Evolutionary conservation across 2,329 filamentous ascomycete genomes (phyloP).

Genomic region (Colletotrichum caudatum): DNA sequence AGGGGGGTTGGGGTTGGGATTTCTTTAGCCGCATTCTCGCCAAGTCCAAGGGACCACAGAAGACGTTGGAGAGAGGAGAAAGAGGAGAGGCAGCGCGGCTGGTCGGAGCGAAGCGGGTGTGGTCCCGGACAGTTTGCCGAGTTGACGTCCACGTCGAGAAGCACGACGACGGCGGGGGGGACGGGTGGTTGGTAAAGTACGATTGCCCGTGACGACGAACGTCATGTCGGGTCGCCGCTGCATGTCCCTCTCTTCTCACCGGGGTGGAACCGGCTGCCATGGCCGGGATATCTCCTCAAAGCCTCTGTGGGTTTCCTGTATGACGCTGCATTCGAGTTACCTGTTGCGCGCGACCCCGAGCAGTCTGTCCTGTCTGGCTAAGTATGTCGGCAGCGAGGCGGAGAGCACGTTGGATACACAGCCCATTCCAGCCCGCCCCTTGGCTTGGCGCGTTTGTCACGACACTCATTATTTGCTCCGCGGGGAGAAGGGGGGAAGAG

Average conservation of each 20-base stretch:
- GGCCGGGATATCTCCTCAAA: not conserved
- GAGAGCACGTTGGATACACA: not conserved
- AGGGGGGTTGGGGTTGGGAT: no score
- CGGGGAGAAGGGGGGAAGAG: not conserved
- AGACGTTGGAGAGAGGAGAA: not conserved
- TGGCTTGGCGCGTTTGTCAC: constrained; percentile 8
- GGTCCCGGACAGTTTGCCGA: not conserved
- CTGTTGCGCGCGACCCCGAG: not conserved
- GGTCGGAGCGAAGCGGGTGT: not conserved
- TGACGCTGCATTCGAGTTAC: constrained; percentile 2
- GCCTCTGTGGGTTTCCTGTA: not conserved
- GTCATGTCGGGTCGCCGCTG: not conserved
- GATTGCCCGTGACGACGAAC: not conserved
- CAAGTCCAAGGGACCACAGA: not conserved
- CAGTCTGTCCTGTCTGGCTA: no score
- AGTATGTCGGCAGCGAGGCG: not conserved
- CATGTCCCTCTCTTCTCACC: not conserved
- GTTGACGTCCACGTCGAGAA: not conserved
- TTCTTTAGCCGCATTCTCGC: not conserved
- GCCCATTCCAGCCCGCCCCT: not conserved
- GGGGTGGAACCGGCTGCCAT: not conserved
- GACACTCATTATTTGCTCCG: not conserved
- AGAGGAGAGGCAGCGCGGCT: no score
- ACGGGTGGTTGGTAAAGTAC: no score
- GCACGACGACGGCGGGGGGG: not conserved